A percentile compares a stretch with the other conserved stretches of the same genome.
These are phyloP conservation scores for Rosa multiflora DNA, from an alignment of 306 rosid genomes.

Conservation along the genomic window DNA sequence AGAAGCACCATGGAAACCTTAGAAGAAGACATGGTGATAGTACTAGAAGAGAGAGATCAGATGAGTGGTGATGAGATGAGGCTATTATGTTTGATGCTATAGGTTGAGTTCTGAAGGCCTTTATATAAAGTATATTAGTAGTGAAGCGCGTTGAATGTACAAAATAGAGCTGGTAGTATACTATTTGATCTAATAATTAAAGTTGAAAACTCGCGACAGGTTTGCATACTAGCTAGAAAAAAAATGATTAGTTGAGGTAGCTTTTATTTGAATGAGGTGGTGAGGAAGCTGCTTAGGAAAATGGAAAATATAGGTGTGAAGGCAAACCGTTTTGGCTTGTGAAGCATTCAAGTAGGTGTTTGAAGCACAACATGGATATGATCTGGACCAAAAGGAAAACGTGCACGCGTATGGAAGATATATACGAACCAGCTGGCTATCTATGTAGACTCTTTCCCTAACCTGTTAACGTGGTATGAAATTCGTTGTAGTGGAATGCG, in stretches of 20 bases:
- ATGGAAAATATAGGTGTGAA: not conserved
- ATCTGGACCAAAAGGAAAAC: not conserved
- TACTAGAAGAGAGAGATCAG: not conserved
- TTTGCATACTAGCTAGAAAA: not conserved
- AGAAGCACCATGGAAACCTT: not conserved
- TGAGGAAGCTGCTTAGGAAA: conserved; percentile 2
- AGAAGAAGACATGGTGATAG: conserved; percentile 18
- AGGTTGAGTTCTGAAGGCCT: not conserved
- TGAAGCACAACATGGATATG: not conserved
- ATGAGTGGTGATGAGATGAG: not conserved
- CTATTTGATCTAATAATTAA: not conserved
- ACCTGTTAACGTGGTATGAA: not conserved
- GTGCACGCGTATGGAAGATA: not conserved
- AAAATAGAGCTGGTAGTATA: not conserved
- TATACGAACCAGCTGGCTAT: not conserved
- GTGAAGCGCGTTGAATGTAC: not conserved
- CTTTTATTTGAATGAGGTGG: not conserved
- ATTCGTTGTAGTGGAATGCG: too few species aligned
- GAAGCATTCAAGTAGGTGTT: not conserved
- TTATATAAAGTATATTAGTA: not conserved
- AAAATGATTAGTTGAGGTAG: not conserved
- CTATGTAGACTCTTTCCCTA: not conserved
- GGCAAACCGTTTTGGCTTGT: not conserved
- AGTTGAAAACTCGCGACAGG: conserved; percentile 4
- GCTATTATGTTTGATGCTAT: not conserved